phyloP scores from a whole-genome alignment of 352 stramenopile species.

The Phytophthora megakarya region DNA sequence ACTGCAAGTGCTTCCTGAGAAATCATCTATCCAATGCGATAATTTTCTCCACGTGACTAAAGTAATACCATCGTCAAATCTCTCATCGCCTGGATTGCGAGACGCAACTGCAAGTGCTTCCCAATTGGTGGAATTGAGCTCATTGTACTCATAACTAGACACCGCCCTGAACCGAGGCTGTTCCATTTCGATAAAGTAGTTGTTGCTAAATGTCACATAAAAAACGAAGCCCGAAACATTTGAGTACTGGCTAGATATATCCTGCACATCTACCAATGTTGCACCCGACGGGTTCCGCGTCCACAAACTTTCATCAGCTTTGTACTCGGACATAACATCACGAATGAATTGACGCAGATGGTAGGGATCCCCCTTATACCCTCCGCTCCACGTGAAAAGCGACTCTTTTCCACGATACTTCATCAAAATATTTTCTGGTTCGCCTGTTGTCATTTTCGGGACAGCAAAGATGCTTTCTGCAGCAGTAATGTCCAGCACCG shows the following conservation, averaged over 20 bases:
- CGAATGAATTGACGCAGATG: constrained; percentile 2
- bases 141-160: constrained; percentile 14
- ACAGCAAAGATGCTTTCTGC: constrained; percentile 20
- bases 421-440: constrained; percentile 21
- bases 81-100: constrained; percentile 8
- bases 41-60: constrained; percentile 16
- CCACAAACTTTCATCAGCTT: constrained; percentile 11
- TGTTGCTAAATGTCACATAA: constrained; percentile 4
- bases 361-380: neutral
- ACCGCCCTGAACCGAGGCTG: constrained; percentile 20
- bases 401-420: constrained; percentile 25
- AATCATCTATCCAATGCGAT: too few relatives aligned
- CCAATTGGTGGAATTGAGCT: constrained; percentile 21
- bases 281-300: neutral
- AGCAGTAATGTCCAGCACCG: constrained; percentile 15
- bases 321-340: constrained; percentile 2
- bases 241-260: neutral
- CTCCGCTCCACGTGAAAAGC: constrained; percentile 2
- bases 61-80: constrained; percentile 2
- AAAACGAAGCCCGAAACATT: neutral
- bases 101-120: constrained; percentile 3
- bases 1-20: constrained; percentile 1
- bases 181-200: constrained; percentile 26
- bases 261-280: constrained; percentile 6
- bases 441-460: constrained; percentile 11